phyloP scores from a whole-genome alignment of 805 yeast genomes.

The Candida multigemmis region DNA sequence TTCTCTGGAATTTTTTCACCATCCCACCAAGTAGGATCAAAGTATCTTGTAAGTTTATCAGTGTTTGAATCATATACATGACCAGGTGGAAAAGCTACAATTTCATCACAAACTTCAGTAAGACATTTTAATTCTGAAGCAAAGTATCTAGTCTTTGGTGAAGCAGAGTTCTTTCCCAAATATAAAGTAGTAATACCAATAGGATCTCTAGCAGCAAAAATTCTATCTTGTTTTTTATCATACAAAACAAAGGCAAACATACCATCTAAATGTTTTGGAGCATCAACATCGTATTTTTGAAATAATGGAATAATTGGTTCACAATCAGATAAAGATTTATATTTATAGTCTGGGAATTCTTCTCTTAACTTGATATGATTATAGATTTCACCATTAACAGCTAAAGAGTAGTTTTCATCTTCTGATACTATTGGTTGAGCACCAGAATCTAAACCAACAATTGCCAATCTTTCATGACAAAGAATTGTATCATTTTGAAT shows the following conservation, averaged over 20 bases:
- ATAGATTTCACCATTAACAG: conserved; percentile 97
- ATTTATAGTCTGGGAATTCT: conserved; percentile 62
- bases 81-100: conserved; percentile 96
- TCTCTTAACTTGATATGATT: conserved; percentile 89
- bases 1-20: conserved; percentile 63
- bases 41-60: conserved; percentile 80
- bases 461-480: conserved; percentile 93
- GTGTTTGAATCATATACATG: conserved; percentile 91
- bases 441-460: conserved; percentile 95
- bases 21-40: conserved; percentile 93
- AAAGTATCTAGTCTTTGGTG: conserved; percentile 75
- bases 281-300: conserved; percentile 77
- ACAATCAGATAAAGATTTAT: conserved; percentile 88
- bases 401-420: conserved; percentile 63
- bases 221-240: conserved; percentile 77
- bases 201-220: conserved; percentile 97
- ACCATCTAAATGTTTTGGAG: conserved; percentile 92
- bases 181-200: conserved; percentile 94
- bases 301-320: conserved; percentile 95
- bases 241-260: conserved; percentile 95
- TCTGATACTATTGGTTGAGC: conserved; percentile 91
- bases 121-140: conserved; percentile 94
- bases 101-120: conserved; percentile 88
- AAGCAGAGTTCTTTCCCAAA: conserved; percentile 72
- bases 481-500: conserved; percentile 72